Evolutionary conservation across 192 early-diverging fungal genomes (phyloP), one percentile per base, ranked within the genome.

Genomic region (Dissophora ornata): DNA sequence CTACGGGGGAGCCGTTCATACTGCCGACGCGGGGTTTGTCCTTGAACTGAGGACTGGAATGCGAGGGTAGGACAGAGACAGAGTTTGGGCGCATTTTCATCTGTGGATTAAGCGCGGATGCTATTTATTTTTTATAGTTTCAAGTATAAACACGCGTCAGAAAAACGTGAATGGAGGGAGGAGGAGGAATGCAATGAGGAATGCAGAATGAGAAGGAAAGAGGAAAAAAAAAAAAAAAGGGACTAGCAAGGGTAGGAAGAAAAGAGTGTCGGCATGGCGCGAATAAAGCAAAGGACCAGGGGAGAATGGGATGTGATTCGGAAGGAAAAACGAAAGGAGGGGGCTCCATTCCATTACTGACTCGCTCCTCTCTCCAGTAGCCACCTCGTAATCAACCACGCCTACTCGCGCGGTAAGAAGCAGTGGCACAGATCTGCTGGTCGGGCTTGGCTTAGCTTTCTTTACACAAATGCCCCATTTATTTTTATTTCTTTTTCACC

Each of bases 31-130:
- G 44, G 4, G 65, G 58, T 26, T 67, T 77, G 21, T 62, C 73
- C 33, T 77, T 77, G 73, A 67, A 77, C 40, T 74, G 70, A 22
- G 53, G 57, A 2, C 9, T 28, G 7, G 49, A 41, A 42, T 77
- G 73, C 15, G 63, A 67, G 4, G 73, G 73, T 3, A 77, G 65
- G 3, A 77, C 52, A 13, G 73, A 61, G n/a, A 24, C 51, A n/a
- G 64, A 62, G 19, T 58, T 62, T 38, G 69, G 50, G n/a, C 59
- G 57, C 73, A 67, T 67, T 24, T 22, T 53, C n/a, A n/a, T n/a
- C n/a, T n/a, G n/a, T n/a, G n/a, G n/a, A n/a, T n/a, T n/a, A n/a
- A n/a, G n/a, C n/a, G n/a, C n/a, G n/a, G n/a, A n/a, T n/a, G n/a
- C 16, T 22, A 34, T 38, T 26, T 19, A 24, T 45, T n/a, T 25